A percentile compares a stretch with the other conserved stretches of the same genome.
Conservation (phyloP, 108 stramenopile genomes). For the Aurantiochytrium sp. region DNA sequence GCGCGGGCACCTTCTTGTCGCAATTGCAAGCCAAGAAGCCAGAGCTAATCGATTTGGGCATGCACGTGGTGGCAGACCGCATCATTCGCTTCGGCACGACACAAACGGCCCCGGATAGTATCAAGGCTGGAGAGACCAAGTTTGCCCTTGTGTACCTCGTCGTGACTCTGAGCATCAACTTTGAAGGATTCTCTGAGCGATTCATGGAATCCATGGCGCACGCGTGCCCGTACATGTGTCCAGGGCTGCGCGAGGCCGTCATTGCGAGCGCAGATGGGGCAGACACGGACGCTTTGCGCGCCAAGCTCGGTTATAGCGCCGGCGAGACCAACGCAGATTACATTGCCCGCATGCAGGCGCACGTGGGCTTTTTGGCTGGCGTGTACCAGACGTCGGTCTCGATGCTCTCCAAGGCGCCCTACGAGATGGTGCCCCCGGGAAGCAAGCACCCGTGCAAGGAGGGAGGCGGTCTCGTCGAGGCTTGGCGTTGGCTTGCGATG, state of each 20-base stretch:
- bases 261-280: neutral
- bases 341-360: neutral
- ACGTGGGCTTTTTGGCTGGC: neutral
- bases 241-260: neutral
- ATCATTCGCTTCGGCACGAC: neutral
- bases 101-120: neutral
- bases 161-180: slow-evolving; percentile 5
- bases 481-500: slow-evolving; percentile 1
- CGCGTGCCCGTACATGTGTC: neutral
- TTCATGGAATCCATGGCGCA: neutral
- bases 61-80: slow-evolving; percentile 1
- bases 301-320: neutral
- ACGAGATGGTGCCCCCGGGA: neutral
- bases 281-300: neutral
- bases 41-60: neutral
- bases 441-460: neutral
- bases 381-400: neutral
- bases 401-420: neutral
- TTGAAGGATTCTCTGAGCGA: neutral
- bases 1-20: neutral
- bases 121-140: neutral
- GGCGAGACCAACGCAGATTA: slow-evolving; percentile 1
- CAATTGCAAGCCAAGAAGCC: neutral
- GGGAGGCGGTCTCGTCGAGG: neutral
- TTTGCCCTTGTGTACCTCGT: slow-evolving; percentile 6